Conservation (phyloP, 305 asterid genomes). For the Fraxinus velutina region DNA sequence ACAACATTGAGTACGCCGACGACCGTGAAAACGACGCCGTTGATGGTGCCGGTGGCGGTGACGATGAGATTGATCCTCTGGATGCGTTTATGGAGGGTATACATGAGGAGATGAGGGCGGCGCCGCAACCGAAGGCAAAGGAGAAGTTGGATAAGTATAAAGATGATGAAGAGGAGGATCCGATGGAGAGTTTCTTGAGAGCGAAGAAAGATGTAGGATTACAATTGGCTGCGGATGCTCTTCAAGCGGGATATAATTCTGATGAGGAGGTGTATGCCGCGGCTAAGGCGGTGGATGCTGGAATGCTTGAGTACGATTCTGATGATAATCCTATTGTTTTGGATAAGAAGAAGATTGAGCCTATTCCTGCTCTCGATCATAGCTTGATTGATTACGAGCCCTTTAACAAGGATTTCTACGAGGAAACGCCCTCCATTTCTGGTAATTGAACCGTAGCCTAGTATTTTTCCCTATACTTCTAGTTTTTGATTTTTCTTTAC, state of each 20-base stretch:
- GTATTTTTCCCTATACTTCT: neutral
- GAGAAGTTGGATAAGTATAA: conserved; percentile 77
- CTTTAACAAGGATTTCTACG: conserved; percentile 82
- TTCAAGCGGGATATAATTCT: conserved; percentile 90
- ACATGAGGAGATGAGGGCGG: conserved; percentile 79
- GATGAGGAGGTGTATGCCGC: conserved; percentile 99
- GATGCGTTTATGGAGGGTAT: conserved; percentile 97
- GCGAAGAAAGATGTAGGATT: conserved; percentile 90
- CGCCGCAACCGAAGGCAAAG: conserved; percentile 72
- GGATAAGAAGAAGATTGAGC: conserved; percentile 89
- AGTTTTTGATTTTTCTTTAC: neutral
- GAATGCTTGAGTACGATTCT: conserved; percentile 78
- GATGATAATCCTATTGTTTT: conserved; percentile 83
- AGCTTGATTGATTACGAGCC: conserved; percentile 69
- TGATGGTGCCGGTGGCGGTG: conserved; percentile 22
- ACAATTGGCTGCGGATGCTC: conserved; percentile 91
- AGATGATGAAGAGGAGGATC: conserved; percentile 81
- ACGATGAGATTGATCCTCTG: conserved; percentile 77
- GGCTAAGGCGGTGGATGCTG: conserved; percentile 95
- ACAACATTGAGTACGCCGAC: conserved; percentile 62
- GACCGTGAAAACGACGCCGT: conserved; percentile 35
- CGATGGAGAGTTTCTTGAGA: conserved; percentile 69
- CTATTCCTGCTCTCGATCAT: conserved; percentile 79
- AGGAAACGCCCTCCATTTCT: conserved; percentile 81
- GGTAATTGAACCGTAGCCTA: conserved; percentile 38